Percentiles rank a stretch among this genome's conserved stretches.
Evolutionary conservation across 1,139 yeast genomes (phyloP).

Genomic region (Kodamaea alishanica): DNA sequence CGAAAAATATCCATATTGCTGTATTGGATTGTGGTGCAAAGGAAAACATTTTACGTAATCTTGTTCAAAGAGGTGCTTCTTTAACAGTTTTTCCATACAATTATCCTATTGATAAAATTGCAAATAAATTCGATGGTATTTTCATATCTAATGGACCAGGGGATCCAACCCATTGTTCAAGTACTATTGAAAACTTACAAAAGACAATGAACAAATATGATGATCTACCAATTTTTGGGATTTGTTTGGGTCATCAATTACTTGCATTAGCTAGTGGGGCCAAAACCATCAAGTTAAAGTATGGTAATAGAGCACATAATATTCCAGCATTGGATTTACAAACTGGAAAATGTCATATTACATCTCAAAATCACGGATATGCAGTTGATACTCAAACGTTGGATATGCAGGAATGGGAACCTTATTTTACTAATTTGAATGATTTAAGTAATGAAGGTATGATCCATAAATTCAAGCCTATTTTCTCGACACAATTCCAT

Average conservation of each 20-base stretch:
- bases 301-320: conserved; percentile 98
- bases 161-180: conserved; percentile 90
- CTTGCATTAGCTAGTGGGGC: conserved; percentile 95
- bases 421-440: conserved; percentile 84
- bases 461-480: conserved; percentile 81
- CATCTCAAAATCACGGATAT: conserved; percentile 97
- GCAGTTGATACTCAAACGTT: conserved; percentile 86
- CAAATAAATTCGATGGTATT: conserved; percentile 88
- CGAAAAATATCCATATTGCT: conserved; percentile 72
- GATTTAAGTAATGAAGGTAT: conserved; percentile 97
- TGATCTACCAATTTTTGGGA: conserved; percentile 90
- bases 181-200: conserved; percentile 73
- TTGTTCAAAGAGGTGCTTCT: conserved; percentile 92
- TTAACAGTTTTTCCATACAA: conserved; percentile 95
- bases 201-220: conserved; percentile 60
- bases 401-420: conserved; percentile 67
- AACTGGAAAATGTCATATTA: conserved; percentile 92
- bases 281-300: conserved; percentile 84
- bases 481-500: conserved; percentile 95
- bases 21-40: conserved; percentile 97
- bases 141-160: conserved; percentile 98
- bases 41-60: conserved; percentile 90
- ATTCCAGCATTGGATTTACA: conserved; percentile 90
- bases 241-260: conserved; percentile 95
- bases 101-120: conserved; percentile 88